These are phyloP conservation scores for Peniophora sp. DNA, from an alignment of 1,284 basidiomycete genomes.

Conservation along the genomic window DNA sequence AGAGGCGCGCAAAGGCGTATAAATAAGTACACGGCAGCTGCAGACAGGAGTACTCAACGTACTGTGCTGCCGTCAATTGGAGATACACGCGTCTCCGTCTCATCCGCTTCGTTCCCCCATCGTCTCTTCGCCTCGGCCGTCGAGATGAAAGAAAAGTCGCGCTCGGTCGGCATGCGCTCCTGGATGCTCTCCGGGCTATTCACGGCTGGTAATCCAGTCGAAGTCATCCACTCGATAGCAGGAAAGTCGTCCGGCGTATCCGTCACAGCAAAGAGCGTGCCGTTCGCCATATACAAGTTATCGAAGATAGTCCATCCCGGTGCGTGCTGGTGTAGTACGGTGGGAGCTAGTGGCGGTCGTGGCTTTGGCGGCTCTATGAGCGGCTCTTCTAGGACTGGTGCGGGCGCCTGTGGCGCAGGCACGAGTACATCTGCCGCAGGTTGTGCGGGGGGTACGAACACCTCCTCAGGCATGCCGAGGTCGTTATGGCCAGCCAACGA, in stretches of 20 bases:
- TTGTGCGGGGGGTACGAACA: constrained; percentile 1
- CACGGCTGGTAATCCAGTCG: constrained; percentile 52
- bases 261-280: constrained; percentile 60
- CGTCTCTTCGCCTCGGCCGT: constrained; percentile 49
- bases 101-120: constrained; percentile 43
- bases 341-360: constrained; percentile 21
- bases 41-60: constrained; percentile 15
- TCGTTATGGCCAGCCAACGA: constrained; percentile 12
- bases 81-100: constrained; percentile 46
- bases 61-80: constrained; percentile 66
- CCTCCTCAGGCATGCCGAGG: background rate
- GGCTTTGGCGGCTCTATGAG: background rate
- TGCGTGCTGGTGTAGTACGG: constrained; percentile 50
- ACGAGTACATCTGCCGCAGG: constrained; percentile 1
- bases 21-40: background rate
- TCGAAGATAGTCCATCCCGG: constrained; percentile 79
- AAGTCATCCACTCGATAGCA: constrained; percentile 58
- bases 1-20: background rate
- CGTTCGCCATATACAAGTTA: constrained; percentile 74
- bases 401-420: constrained; percentile 3
- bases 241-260: constrained; percentile 45
- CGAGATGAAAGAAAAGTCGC: constrained; percentile 54
- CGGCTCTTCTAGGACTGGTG: background rate
- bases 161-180: constrained; percentile 53
- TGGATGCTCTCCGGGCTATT: constrained; percentile 58